Percentiles rank a stretch among this genome's conserved stretches.
Evolutionary conservation across 352 stramenopile genomes (phyloP).

Genomic region (Phytophthora capsici): DNA sequence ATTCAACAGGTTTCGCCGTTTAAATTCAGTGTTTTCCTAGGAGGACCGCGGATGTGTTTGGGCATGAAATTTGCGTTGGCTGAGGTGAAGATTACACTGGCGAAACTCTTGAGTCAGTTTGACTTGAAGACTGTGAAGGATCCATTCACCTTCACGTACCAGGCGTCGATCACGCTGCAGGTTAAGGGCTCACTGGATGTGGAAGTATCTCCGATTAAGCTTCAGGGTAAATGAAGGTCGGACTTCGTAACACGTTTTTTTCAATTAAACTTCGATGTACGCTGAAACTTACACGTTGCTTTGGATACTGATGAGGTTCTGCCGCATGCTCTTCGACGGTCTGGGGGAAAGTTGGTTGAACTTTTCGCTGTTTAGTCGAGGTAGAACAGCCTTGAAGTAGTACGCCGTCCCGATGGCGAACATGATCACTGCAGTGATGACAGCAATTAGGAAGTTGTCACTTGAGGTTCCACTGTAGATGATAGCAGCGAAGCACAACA

Average conservation of each 20-base stretch:
- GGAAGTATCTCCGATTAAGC: conserved; percentile 17
- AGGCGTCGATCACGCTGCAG: conserved; percentile 51
- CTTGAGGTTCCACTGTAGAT: conserved; percentile 65
- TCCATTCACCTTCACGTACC: conserved; percentile 50
- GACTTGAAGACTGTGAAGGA: conserved; percentile 52
- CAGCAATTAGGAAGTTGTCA: conserved; percentile 64
- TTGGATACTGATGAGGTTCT: conserved; percentile 39
- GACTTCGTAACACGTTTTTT: too few relatives aligned
- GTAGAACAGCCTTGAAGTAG: conserved; percentile 42
- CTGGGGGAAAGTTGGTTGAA: conserved; percentile 24
- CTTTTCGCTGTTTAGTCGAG: conserved; percentile 30
- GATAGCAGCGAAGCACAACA: conserved; percentile 59
- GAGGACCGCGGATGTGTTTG: conserved; percentile 68
- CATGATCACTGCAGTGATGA: conserved; percentile 54
- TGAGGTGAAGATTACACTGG: conserved; percentile 69
- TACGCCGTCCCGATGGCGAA: conserved; percentile 56
- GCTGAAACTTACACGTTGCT: conserved; percentile 19
- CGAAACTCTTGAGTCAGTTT: conserved; percentile 58
- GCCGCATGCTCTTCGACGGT: conserved; percentile 34
- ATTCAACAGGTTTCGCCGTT: conserved; percentile 55
- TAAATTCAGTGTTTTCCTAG: conserved; percentile 75
- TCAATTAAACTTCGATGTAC: too few relatives aligned
- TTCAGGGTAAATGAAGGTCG: neutral
- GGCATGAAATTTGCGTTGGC: conserved; percentile 71
- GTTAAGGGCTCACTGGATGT: conserved; percentile 47